Evolutionary conservation across 2,329 filamentous ascomycete species (phyloP), one percentile per base, ranked within the genome.

Genomic region (Aspergillus novoparasiticus): DNA sequence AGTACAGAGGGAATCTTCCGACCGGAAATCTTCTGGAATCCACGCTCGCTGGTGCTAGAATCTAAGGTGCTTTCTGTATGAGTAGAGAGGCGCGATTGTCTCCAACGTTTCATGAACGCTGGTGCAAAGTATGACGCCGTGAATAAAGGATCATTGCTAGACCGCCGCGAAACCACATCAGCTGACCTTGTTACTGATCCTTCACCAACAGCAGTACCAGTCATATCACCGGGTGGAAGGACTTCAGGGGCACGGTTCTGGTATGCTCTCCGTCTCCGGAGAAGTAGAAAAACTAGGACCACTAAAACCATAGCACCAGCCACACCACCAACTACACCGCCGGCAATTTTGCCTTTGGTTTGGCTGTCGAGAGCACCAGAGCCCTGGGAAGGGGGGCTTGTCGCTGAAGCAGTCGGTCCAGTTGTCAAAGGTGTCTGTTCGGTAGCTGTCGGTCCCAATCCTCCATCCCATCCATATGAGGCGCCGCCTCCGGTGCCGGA

Each of bases 311-410:
- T 75, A 14, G 85, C 83, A 39, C 86, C 87, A 39, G 86, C 86
- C 57, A 88, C 80, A 53, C 86, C 86, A 19, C 87, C 87, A 30
- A 89, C 81, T n/a, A 89, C 85, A 54, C 86, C 86, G 9, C 87
- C 87, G 23, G 88, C 85, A 4, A 89, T 83, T 63, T 82, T 81
- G 19, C 83, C 82, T 28, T 84, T 86, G 51, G 79, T 75, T 36
- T 72, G 71, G 50, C 73, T 70, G 34, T 65, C 70, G 23, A 69
- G 50, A 10, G 65, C 62, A 23, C 63, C 65, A 4, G 69, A 66
- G n/a, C 60, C 62, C 6, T 65, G 50, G n/a, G 66, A 43, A 30
- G 59, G 39, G 36, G 64, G 55, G 11, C 43, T 46, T 6, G 61
- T 64, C 11, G 65, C 34, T 34, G 64, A 57, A 28, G 60, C 50